Base-by-base conservation (phyloP, 768 basidiomycete genomes). In the Mycena latifolia region DNA sequence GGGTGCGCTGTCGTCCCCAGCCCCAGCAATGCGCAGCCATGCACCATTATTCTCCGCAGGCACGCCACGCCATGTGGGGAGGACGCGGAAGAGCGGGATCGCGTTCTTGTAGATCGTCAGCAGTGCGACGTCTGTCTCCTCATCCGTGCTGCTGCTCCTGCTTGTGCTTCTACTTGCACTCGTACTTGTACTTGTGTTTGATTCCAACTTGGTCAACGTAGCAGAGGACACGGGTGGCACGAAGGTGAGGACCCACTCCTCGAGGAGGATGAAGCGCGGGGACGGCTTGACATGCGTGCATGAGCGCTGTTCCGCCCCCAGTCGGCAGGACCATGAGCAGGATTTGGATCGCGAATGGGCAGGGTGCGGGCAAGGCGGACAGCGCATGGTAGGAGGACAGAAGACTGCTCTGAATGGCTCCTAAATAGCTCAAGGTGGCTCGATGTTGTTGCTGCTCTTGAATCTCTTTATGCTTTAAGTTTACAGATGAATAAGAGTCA, bases 91-190 rank as follows among this genome's bases (percentile, higher is more conserved):
- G 22, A 94, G 84, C 33, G 91, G 85, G 72, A 95, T 94, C 37
- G 90, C 88, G 71, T 94, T 89, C 77, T 95, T 95, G 85, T 95
- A 95, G 58, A 93, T 89, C 15, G 90, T 91, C 0, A 92, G 85
- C 37, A 90, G 87, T 15, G 89, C 86, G 41, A 91, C 82, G 63
- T 91, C 89, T 53, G 77, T 69, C 60, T 74, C 75, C 48, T 57
- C 53, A 1, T 39, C 58, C 22, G 18, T 35, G 51, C n/a, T 69
- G 66, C 12, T 47, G 35, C 29, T 61, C 24, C 45, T 58, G 27
- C 41, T 35, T 6, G 22, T 43, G 18, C 37, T 33, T 11, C 6
- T 11, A 33, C 11, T 11, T 5, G 31, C n/a, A 33, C 31, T 22
- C 28, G 3, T 28, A 29, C 18, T 15, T 54, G 39, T 51, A 14